These are phyloP conservation scores for Phytopythium helicoides DNA, from an alignment of 352 stramenopile genomes.

Conservation along the genomic window DNA sequence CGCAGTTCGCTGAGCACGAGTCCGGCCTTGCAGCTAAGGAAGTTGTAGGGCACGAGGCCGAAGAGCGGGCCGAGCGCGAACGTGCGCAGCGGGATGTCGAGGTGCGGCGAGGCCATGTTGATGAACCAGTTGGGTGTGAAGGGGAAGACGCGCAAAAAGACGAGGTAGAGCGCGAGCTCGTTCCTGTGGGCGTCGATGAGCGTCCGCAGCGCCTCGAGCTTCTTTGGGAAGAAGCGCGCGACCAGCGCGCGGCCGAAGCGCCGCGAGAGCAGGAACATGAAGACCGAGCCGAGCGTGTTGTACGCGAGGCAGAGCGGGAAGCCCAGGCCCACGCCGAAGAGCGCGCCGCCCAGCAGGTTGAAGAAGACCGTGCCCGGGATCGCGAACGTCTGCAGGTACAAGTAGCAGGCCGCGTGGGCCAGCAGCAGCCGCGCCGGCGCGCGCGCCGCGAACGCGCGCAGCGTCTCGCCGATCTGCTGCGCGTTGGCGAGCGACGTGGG, in stretches of 20 bases:
- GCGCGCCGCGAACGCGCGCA: slow-evolving; percentile 50
- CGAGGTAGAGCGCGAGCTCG: slow-evolving; percentile 80
- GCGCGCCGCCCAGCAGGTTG: slow-evolving; percentile 68
- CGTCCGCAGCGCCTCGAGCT: slow-evolving; percentile 41
- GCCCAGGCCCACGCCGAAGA: slow-evolving; percentile 65
- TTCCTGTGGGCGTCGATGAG: slow-evolving; percentile 70
- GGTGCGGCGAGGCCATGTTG: slow-evolving; percentile 77
- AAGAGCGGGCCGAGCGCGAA: slow-evolving; percentile 65
- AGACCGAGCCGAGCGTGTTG: slow-evolving; percentile 74
- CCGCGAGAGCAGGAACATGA: slow-evolving; percentile 74
- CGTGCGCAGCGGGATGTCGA: slow-evolving; percentile 59
- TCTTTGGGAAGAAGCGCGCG: slow-evolving; percentile 44
- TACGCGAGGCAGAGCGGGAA: slow-evolving; percentile 79
- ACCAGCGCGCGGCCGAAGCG: slow-evolving; percentile 55
- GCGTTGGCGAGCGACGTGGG: slow-evolving; percentile 59
- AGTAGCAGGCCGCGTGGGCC: slow-evolving; percentile 68
- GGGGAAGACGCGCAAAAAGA: slow-evolving; percentile 79
- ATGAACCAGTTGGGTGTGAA: slow-evolving; percentile 88
- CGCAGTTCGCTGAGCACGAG: slow-evolving; percentile 69
- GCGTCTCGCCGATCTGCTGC: slow-evolving; percentile 60
- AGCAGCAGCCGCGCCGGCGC: slow-evolving; percentile 42
- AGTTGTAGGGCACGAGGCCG: slow-evolving; percentile 82
- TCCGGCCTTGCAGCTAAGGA: slow-evolving; percentile 78
- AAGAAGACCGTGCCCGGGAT: slow-evolving; percentile 83
- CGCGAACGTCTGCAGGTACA: slow-evolving; percentile 80